Evolutionary conservation across 306 rosid genomes (phyloP).

Genomic region (Canavalia gladiata): DNA sequence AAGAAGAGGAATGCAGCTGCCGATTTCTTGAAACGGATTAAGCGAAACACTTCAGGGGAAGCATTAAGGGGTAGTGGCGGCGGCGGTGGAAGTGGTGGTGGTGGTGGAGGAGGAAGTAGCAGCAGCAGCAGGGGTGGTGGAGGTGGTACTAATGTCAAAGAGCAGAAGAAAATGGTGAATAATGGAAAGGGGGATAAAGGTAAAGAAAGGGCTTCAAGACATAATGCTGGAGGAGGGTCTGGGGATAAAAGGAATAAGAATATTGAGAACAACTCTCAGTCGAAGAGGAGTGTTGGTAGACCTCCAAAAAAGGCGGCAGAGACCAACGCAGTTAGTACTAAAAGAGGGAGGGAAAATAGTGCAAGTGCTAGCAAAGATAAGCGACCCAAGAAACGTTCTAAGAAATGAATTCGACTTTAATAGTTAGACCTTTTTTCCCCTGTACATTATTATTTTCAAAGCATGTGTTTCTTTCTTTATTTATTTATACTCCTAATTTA

Average conservation of each 20-base stretch:
- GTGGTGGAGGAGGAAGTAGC: conserved; percentile 43
- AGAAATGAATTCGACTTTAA: conserved; percentile 54
- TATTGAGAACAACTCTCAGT: conserved; percentile 61
- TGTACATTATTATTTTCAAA: conserved; percentile 51
- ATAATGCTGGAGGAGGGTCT: conserved; percentile 50
- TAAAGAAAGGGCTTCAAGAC: conserved; percentile 63
- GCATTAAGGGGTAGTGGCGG: conserved; percentile 46
- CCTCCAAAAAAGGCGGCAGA: conserved; percentile 76
- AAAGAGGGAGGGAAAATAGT: conserved; percentile 73
- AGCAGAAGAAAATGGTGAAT: conserved; percentile 62
- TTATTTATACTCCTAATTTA: conserved; percentile 46
- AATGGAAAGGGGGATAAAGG: conserved; percentile 59
- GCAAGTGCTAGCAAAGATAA: conserved; percentile 63
- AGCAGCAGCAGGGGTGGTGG: conserved; percentile 50
- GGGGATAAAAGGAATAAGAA: conserved; percentile 61
- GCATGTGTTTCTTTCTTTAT: conserved; percentile 20
- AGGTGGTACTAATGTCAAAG: conserved; percentile 50
- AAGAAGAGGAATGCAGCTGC: conserved; percentile 81
- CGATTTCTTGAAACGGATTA: conserved; percentile 87
- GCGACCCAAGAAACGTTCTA: conserved; percentile 70
- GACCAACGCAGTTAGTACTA: conserved; percentile 48
- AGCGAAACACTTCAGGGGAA: conserved; percentile 62
- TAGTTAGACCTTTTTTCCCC: conserved; percentile 19
- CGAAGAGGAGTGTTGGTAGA: conserved; percentile 81
- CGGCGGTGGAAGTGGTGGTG: not conserved